Conservation (phyloP, 164 flowering plant species). For the Malania oleifera region DNA sequence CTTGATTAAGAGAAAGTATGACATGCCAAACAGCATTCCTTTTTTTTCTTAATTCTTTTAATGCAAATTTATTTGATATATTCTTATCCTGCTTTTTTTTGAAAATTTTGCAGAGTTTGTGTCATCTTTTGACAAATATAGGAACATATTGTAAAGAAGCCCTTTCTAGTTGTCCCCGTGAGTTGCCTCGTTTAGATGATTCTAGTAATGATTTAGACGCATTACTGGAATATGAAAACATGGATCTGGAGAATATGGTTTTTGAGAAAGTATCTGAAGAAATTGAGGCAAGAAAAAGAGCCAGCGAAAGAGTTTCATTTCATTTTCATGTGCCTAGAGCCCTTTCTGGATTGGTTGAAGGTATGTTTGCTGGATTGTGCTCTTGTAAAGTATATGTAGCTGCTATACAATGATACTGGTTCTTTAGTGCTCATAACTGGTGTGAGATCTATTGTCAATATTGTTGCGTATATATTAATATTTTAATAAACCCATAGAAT, state of each 20-base stretch:
- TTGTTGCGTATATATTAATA: not conserved
- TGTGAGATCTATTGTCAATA: not conserved
- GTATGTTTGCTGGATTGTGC: slow-evolving; percentile 23
- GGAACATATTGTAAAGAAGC: slow-evolving; percentile 64
- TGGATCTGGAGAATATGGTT: slow-evolving; percentile 59
- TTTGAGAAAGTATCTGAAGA: slow-evolving; percentile 45
- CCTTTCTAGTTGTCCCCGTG: slow-evolving; percentile 38
- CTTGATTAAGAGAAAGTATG: too few relatives aligned
- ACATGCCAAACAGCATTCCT: too few relatives aligned
- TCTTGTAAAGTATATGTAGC: not conserved
- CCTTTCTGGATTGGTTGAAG: slow-evolving; percentile 54
- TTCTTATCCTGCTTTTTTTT: not conserved
- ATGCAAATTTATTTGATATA: not conserved
- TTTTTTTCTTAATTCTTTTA: not conserved
- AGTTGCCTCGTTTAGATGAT: slow-evolving; percentile 41
- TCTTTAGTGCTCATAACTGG: not conserved
- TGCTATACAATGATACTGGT: not conserved
- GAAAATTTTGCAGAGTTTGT: slow-evolving; percentile 51
- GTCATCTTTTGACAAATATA: slow-evolving; percentile 71
- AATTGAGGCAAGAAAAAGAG: slow-evolving; percentile 46
- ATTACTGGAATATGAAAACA: slow-evolving; percentile 49
- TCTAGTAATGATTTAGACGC: slow-evolving; percentile 39
- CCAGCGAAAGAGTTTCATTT: slow-evolving; percentile 45
- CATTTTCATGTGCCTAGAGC: slow-evolving; percentile 59
- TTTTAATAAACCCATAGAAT: too few relatives aligned